Evolutionary conservation across 2,329 filamentous ascomycete genomes (phyloP).

Genomic region (Ophiostoma sp.): DNA sequence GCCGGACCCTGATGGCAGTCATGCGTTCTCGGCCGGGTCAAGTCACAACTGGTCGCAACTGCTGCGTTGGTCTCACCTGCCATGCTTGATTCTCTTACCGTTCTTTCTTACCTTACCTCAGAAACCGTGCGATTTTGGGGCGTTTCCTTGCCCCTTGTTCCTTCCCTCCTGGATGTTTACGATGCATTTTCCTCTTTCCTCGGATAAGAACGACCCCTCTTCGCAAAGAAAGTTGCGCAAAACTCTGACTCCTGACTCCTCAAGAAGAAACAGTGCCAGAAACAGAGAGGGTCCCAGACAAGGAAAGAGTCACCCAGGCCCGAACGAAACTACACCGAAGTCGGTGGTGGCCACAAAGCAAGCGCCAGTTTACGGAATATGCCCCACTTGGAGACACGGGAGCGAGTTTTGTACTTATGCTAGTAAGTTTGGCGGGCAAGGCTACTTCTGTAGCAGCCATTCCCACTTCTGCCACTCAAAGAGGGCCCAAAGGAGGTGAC

Average conservation of each 20-base stretch:
- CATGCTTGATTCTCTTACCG: no score
- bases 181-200: not conserved
- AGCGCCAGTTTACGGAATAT: not conserved
- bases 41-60: not conserved
- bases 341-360: constrained; percentile 7
- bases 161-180: not conserved
- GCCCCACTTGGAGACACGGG: constrained; percentile 12
- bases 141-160: not conserved
- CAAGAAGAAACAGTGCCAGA: not conserved
- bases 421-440: not conserved
- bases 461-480: not conserved
- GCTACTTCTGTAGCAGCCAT: constrained; percentile 12
- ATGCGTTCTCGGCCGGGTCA: constrained; percentile 12
- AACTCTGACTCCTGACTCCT: not conserved
- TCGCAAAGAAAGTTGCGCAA: not conserved
- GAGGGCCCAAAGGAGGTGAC: constrained; percentile 7
- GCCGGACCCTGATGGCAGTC: not conserved
- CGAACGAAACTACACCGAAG: not conserved
- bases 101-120: not conserved
- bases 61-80: not conserved
- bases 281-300: not conserved
- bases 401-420: not conserved
- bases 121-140: constrained; percentile 1
- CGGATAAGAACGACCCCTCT: not conserved
- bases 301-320: not conserved